Evolutionary conservation across 2,329 filamentous ascomycete species (phyloP).

Genomic region (Penicillium sp.): DNA sequence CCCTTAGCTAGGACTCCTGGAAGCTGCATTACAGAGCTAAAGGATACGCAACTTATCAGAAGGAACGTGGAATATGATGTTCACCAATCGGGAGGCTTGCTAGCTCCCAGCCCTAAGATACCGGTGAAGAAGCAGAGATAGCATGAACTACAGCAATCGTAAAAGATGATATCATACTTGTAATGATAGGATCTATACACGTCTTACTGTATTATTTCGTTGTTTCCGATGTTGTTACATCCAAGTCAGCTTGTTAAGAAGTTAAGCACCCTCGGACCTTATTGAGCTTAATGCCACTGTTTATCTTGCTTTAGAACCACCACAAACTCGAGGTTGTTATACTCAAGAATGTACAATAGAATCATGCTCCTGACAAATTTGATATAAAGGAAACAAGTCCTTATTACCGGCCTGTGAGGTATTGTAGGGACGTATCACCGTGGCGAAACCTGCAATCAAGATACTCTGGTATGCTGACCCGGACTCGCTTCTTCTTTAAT

Average conservation of each 20-base stretch:
- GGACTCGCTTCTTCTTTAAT: not conserved
- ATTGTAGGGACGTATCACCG: not conserved
- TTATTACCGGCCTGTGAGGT: not conserved
- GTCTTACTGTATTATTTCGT: too few relatives aligned
- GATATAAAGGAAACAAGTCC: not conserved
- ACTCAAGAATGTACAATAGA: not conserved
- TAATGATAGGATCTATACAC: too few relatives aligned
- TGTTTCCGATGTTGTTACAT: not conserved
- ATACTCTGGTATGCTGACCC: conserved; percentile 10
- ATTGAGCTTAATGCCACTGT: not conserved
- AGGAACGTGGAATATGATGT: conserved; percentile 12
- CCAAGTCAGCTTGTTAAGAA: too few relatives aligned
- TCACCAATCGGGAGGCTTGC: not conserved
- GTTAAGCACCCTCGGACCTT: not conserved
- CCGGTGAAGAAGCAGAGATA: not conserved
- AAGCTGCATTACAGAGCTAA: conserved; percentile 14
- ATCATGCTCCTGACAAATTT: not conserved
- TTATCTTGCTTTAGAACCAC: not conserved
- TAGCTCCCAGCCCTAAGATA: conserved; percentile 1
- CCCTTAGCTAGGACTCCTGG: not conserved
- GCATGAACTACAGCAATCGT: not conserved
- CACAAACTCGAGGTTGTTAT: not conserved
- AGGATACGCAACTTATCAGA: conserved; percentile 13
- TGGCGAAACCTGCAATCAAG: conserved; percentile 8
- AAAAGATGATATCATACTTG: too few relatives aligned